Conservation (phyloP, 768 basidiomycete genomes). For the Cyclocybe cylindracea region DNA sequence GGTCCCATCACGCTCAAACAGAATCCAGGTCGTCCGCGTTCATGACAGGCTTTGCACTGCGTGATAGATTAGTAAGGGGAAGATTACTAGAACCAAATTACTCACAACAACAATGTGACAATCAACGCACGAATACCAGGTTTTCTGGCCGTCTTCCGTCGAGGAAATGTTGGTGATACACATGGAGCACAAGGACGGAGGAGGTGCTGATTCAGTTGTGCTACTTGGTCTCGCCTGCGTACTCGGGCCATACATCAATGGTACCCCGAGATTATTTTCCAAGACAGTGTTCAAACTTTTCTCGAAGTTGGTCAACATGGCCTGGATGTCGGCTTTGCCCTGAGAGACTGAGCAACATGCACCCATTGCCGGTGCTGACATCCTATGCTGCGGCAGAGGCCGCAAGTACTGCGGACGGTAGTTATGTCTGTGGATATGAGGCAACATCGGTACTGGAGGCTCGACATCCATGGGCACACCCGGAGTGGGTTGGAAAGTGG, state of each 20-base stretch:
- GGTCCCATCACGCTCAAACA: constrained; percentile 29
- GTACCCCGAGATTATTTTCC: constrained; percentile 19
- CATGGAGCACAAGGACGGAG: constrained; percentile 30
- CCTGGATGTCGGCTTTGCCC: constrained; percentile 49
- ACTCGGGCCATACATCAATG: neutral
- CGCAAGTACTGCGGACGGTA: constrained; percentile 5
- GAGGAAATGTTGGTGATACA: constrained; percentile 29
- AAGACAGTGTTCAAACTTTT: constrained; percentile 51
- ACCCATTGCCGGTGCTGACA: constrained; percentile 9
- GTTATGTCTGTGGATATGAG: neutral
- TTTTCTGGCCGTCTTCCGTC: constrained; percentile 17
- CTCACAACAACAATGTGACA: constrained; percentile 40
- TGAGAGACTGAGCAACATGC: constrained; percentile 47
- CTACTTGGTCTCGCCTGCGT: neutral
- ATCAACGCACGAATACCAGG: constrained; percentile 36
- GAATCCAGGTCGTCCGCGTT: constrained; percentile 16
- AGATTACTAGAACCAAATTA: constrained; percentile 2
- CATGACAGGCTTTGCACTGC: constrained; percentile 36
- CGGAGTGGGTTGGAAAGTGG: neutral
- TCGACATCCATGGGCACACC: constrained; percentile 12
- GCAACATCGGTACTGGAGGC: neutral
- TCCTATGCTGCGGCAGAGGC: constrained; percentile 16
- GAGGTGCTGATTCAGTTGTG: constrained; percentile 8
- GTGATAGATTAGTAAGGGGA: constrained; percentile 2
- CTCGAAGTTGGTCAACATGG: constrained; percentile 52